Evolutionary conservation across 228 moss, liverwort and hornwort species (phyloP), one percentile per base, ranked within the genome.

Genomic region (Sphagnum fallax): DNA sequence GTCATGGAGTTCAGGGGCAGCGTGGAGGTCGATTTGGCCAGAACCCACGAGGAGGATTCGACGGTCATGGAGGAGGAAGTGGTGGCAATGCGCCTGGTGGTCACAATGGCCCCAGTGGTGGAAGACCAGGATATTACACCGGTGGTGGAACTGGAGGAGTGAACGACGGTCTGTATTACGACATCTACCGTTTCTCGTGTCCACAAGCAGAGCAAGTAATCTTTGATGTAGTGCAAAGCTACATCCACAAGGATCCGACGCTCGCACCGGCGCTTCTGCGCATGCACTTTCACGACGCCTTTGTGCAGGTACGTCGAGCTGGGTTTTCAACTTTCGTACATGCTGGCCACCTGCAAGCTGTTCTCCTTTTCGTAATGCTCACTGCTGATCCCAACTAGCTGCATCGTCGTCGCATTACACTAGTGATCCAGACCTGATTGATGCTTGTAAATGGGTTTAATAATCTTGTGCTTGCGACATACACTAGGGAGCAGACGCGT

Each of bases 401-500:
- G 32, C 32, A 32, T 32, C 32, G 32, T 32, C 32, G 32, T 32
- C 32, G 32, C 3, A 32, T 32, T 32, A 32, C 32, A 32, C 32
- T 32, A 32, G 32, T 32, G 32, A 32, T 32, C 32, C 32, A 32
- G 32, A 2, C 32, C 32, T 2, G 2, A 58, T 2, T 58, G 4
- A 14, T 58, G 14, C 14, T 58, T 58, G 14, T 58, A 58, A 10
- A 58, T 14, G 10, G 58, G 58, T 58, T 14, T 32, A 32, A 32
- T 32, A 32, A 32, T 32, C 32, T 32, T 32, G 32, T 32, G 32
- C 32, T 32, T 32, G 32, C 32, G 32, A 32, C 32, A 32, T 32
- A 32, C 32, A 32, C 32, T 32, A 81, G 81, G 81, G 81, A 6
- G 48, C 58, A 6, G 81, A 81, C 0, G 69, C 0, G 4, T 81